A percentile compares a stretch with the other conserved stretches of the same genome.
These are phyloP conservation scores for Lablab purpureus DNA, from an alignment of 306 rosid species.

Conservation along the genomic window DNA sequence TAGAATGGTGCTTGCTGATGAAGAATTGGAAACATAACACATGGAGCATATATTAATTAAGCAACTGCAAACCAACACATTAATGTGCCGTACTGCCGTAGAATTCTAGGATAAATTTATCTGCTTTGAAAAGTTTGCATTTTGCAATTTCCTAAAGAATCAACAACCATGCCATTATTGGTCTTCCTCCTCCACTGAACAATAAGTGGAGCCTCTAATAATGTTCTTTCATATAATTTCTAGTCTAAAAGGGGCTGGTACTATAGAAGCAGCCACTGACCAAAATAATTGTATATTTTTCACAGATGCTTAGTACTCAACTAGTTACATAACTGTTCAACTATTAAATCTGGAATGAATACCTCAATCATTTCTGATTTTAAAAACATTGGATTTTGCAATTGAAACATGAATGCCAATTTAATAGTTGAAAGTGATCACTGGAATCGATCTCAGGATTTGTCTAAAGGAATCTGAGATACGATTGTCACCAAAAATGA, in stretches of 20 bases:
- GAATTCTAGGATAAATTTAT: slow-evolving; percentile 32
- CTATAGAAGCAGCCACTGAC: slow-evolving; percentile 46
- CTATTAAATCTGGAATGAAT: too few species aligned
- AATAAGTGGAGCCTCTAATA: slow-evolving; percentile 47
- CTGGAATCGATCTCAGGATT: slow-evolving; percentile 12
- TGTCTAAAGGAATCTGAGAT: neutral
- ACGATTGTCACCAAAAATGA: slow-evolving; percentile 34
- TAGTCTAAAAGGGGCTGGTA: slow-evolving; percentile 33
- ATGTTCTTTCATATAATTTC: slow-evolving; percentile 38
- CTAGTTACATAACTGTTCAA: slow-evolving; percentile 31
- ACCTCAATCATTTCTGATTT: too few species aligned
- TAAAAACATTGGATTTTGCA: slow-evolving; percentile 4
- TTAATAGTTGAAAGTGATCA: slow-evolving; percentile 40
- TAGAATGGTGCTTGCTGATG: slow-evolving; percentile 32
- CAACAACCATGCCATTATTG: slow-evolving; percentile 36
- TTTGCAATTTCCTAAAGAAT: slow-evolving; percentile 39
- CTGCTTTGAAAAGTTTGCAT: slow-evolving; percentile 13
- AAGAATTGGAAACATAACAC: slow-evolving; percentile 22
- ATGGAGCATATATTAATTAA: slow-evolving; percentile 26
- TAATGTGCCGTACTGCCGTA: neutral
- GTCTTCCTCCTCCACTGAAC: slow-evolving; percentile 47
- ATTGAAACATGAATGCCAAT: slow-evolving; percentile 41
- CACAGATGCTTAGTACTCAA: slow-evolving; percentile 41
- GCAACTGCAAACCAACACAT: slow-evolving; percentile 4
- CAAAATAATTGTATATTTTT: slow-evolving; percentile 47